Conservation (phyloP, 768 basidiomycete genomes). For the Coprinopsis sp. region DNA sequence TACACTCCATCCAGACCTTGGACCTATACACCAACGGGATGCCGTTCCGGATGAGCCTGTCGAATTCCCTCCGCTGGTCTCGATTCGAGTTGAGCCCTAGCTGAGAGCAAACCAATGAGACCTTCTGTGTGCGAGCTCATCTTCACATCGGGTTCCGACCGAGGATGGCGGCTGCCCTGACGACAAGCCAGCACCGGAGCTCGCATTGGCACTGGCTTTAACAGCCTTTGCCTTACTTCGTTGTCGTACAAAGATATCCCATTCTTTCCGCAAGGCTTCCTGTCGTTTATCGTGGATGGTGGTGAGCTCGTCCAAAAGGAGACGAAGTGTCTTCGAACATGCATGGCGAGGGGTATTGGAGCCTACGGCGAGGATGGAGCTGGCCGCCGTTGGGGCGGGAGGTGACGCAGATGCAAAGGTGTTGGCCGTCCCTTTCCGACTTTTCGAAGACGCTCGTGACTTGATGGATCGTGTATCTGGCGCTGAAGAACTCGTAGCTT, state of each 20-base stretch:
- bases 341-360: slow-evolving; percentile 66
- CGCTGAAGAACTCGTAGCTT: slow-evolving; percentile 2
- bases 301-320: slow-evolving; percentile 71
- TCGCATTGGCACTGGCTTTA: slow-evolving; percentile 22
- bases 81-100: slow-evolving; percentile 73
- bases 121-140: slow-evolving; percentile 84
- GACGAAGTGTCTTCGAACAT: slow-evolving; percentile 69
- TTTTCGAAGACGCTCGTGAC: slow-evolving; percentile 50
- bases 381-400: slow-evolving; percentile 26
- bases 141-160: slow-evolving; percentile 65
- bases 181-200: slow-evolving; percentile 21
- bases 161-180: slow-evolving; percentile 57
- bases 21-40: slow-evolving; percentile 86
- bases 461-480: slow-evolving; percentile 26
- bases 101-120: slow-evolving; percentile 86
- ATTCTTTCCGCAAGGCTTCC: slow-evolving; percentile 61
- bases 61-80: slow-evolving; percentile 77
- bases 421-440: slow-evolving; percentile 42
- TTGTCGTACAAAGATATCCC: slow-evolving; percentile 84
- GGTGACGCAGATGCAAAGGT: slow-evolving; percentile 19
- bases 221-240: slow-evolving; percentile 44
- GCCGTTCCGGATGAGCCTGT: slow-evolving; percentile 73
- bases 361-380: slow-evolving; percentile 58
- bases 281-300: slow-evolving; percentile 83
- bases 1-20: slow-evolving; percentile 91